Conservation (phyloP, 148 eudicot species). For the Oxyria digyna region DNA sequence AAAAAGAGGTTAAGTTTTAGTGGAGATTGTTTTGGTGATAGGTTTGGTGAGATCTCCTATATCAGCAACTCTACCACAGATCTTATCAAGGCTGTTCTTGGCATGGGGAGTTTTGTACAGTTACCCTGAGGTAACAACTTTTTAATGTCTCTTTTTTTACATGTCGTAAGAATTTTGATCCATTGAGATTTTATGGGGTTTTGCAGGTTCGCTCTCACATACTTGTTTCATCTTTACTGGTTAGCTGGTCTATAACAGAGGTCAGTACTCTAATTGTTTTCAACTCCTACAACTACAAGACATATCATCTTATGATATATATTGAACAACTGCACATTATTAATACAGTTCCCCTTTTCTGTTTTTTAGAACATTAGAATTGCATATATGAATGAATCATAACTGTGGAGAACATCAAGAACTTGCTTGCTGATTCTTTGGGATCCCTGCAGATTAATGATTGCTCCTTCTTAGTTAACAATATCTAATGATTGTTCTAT, state of each 20-base stretch:
- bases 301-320: not conserved
- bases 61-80: conserved; percentile 81
- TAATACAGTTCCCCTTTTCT: too few relatives aligned
- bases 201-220: conserved; percentile 57
- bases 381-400: not conserved
- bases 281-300: not conserved
- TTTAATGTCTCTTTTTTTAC: not conserved
- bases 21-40: conserved; percentile 8
- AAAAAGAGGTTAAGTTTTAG: not conserved
- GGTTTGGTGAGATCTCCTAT: conserved; percentile 95
- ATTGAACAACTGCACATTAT: too few relatives aligned
- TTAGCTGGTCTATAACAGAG: conserved; percentile 98
- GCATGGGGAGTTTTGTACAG: conserved; percentile 87
- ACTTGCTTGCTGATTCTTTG: too few relatives aligned
- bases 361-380: too few relatives aligned
- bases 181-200: not conserved
- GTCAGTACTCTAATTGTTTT: conserved; percentile 20
- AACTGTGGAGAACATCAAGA: not conserved
- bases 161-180: not conserved
- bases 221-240: conserved; percentile 75
- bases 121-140: conserved; percentile 61
- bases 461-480: not conserved
- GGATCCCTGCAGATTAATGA: too few relatives aligned
- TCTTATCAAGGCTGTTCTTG: conserved; percentile 72
- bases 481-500: not conserved